phyloP scores from a whole-genome alignment of 169 alveolate species.

The Eimeria tenella region DNA sequence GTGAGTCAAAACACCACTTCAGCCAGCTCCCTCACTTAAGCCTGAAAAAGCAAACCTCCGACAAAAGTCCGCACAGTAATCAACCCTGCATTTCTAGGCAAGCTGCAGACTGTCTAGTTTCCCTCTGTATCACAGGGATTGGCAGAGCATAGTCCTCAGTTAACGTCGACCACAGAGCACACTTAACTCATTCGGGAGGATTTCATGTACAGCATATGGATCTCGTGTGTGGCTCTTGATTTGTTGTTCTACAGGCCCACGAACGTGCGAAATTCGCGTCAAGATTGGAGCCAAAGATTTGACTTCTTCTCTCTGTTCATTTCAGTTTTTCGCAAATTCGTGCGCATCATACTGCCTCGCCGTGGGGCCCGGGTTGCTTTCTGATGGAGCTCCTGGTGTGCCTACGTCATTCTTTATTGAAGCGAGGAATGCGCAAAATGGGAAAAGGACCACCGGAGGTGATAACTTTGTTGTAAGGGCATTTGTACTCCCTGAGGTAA shows the following conservation, averaged over 20 bases:
- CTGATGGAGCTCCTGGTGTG: slow-evolving; percentile 89
- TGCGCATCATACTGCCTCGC: slow-evolving; percentile 93
- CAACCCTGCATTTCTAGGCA: too few species aligned
- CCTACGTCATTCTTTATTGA: slow-evolving; percentile 92
- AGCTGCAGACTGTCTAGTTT: too few species aligned
- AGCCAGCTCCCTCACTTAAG: not conserved
- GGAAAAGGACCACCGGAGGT: slow-evolving; percentile 94
- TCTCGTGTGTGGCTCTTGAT: not conserved
- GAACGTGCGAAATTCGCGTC: slow-evolving; percentile 93
- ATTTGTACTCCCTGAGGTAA: slow-evolving; percentile 42
- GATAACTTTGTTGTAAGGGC: slow-evolving; percentile 90
- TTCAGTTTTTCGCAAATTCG: slow-evolving; percentile 93
- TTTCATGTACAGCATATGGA: too few species aligned
- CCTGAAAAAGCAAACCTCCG: too few species aligned
- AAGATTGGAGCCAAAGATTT: slow-evolving; percentile 93
- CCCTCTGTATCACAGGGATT: too few species aligned
- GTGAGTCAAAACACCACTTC: slow-evolving; percentile 9
- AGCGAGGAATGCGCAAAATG: slow-evolving; percentile 93
- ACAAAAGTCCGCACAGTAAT: too few species aligned
- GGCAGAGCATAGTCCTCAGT: too few species aligned
- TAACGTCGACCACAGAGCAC: too few species aligned
- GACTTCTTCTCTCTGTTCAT: slow-evolving; percentile 90
- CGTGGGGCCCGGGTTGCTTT: slow-evolving; percentile 96
- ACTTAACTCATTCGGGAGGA: too few species aligned
- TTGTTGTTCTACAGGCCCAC: slow-evolving; percentile 85